phyloP scores from a whole-genome alignment of 2,329 filamentous ascomycete species.

The Epichloe brachyelytri region DNA sequence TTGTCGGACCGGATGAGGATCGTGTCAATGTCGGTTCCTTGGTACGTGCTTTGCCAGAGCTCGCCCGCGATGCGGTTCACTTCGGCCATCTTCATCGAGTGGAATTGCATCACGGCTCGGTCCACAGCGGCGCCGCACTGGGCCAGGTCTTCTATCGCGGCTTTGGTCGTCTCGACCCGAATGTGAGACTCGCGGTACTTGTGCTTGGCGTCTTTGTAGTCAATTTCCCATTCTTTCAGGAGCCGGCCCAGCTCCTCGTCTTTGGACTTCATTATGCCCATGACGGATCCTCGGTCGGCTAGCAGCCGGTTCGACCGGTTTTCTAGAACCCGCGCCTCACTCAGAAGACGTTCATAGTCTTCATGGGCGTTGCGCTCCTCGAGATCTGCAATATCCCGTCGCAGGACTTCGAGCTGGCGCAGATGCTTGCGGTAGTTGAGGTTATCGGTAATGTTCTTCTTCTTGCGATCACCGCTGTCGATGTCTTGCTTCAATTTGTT shows the following conservation, averaged over 20 bases:
- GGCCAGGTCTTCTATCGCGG: slow-evolving; percentile 78
- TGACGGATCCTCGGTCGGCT: slow-evolving; percentile 60
- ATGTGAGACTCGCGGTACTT: slow-evolving; percentile 83
- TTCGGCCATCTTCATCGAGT: slow-evolving; percentile 94
- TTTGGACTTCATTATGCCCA: slow-evolving; percentile 71
- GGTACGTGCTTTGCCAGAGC: slow-evolving; percentile 94
- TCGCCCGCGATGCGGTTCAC: slow-evolving; percentile 92
- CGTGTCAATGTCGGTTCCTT: slow-evolving; percentile 92
- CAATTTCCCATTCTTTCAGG: slow-evolving; percentile 67
- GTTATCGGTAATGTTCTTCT: slow-evolving; percentile 81
- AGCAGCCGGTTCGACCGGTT: slow-evolving; percentile 54
- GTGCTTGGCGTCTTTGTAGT: slow-evolving; percentile 70
- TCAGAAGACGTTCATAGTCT: slow-evolving; percentile 62
- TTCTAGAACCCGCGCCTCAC: slow-evolving; percentile 56
- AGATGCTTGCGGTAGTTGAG: slow-evolving; percentile 69
- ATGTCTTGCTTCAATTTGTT: slow-evolving; percentile 69
- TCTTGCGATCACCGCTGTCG: slow-evolving; percentile 67
- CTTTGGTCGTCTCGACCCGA: slow-evolving; percentile 81
- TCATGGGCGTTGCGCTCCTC: slow-evolving; percentile 69
- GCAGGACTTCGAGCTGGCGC: slow-evolving; percentile 53
- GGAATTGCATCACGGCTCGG: slow-evolving; percentile 95
- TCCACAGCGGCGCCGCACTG: slow-evolving; percentile 77
- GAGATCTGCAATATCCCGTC: slow-evolving; percentile 58
- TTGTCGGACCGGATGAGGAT: slow-evolving; percentile 90
- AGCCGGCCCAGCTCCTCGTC: slow-evolving; percentile 65